Conservation (phyloP, 805 yeast species). For the Saturnispora sekii region DNA sequence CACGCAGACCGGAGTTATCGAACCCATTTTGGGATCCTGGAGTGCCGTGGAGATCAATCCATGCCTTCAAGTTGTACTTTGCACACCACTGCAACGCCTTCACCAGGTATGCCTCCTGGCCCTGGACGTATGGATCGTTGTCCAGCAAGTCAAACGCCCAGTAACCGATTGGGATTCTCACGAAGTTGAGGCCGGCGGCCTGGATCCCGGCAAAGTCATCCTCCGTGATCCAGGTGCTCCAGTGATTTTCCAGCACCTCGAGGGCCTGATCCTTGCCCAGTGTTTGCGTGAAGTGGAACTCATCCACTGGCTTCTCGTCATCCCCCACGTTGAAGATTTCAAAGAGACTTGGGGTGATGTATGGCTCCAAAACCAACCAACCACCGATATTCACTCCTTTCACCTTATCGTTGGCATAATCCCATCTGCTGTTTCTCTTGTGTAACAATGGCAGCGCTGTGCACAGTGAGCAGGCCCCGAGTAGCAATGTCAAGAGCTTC, state of each 20-base stretch:
- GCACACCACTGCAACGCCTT: conserved; percentile 62
- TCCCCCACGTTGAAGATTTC: conserved; percentile 34
- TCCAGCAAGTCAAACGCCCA: conserved; percentile 56
- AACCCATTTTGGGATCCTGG: conserved; percentile 86
- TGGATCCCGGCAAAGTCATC: conserved; percentile 55
- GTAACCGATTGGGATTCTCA: conserved; percentile 72
- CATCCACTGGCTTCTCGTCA: conserved; percentile 64
- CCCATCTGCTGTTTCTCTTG: conserved; percentile 26
- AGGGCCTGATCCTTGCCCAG: conserved; percentile 55
- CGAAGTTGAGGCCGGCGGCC: conserved; percentile 57
- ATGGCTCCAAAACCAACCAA: conserved; percentile 84
- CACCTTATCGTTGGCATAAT: conserved; percentile 21
- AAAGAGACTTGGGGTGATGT: conserved; percentile 73
- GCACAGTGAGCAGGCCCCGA: conserved; percentile 4
- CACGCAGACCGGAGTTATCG: conserved; percentile 72
- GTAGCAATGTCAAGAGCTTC: background rate
- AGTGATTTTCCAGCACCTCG: conserved; percentile 50
- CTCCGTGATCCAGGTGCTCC: conserved; percentile 72
- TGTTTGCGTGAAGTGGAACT: conserved; percentile 52
- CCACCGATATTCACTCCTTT: conserved; percentile 82
- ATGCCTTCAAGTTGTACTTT: conserved; percentile 48
- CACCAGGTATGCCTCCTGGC: conserved; percentile 56
- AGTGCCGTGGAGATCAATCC: conserved; percentile 72
- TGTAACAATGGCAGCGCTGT: conserved; percentile 22
- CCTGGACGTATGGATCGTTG: conserved; percentile 55